phyloP scores from a whole-genome alignment of 306 rosid genomes.

The Argentina anserina region DNA sequence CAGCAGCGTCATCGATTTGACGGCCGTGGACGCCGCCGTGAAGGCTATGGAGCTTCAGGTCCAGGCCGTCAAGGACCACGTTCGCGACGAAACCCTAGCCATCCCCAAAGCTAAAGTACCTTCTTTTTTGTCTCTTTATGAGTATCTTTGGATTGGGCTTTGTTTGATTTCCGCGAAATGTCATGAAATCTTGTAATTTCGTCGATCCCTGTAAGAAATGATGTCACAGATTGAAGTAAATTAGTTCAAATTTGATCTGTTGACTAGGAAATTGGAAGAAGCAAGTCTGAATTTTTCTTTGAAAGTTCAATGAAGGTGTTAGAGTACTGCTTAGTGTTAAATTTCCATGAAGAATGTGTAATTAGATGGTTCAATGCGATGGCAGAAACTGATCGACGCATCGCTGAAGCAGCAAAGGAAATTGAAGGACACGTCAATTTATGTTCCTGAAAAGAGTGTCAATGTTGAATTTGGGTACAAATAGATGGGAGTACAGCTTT shows the following conservation, averaged over 20 bases:
- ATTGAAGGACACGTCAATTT: constrained; percentile 63
- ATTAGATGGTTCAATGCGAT: constrained; percentile 13
- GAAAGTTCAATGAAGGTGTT: too few relatives aligned
- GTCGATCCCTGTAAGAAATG: background rate
- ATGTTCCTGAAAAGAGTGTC: constrained; percentile 45
- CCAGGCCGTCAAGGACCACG: constrained; percentile 68
- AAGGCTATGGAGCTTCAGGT: constrained; percentile 85
- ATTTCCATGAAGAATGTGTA: constrained; percentile 10
- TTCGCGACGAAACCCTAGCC: constrained; percentile 75
- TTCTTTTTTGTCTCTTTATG: background rate
- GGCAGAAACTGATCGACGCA: constrained; percentile 69
- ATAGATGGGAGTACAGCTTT: constrained; percentile 41
- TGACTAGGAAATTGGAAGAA: too few relatives aligned
- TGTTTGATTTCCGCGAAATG: background rate
- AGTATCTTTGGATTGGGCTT: background rate
- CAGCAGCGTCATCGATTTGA: constrained; percentile 65
- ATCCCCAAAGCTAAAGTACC: constrained; percentile 83
- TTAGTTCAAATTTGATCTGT: background rate
- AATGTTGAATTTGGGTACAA: constrained; percentile 36
- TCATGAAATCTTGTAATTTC: background rate
- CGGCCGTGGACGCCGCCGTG: constrained; percentile 65
- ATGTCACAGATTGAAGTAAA: background rate
- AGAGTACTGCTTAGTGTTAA: too few relatives aligned
- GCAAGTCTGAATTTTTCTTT: too few relatives aligned
- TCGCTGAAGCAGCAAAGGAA: constrained; percentile 72